Evolutionary conservation across 306 rosid species (phyloP).

Genomic region (Vigna radiata): DNA sequence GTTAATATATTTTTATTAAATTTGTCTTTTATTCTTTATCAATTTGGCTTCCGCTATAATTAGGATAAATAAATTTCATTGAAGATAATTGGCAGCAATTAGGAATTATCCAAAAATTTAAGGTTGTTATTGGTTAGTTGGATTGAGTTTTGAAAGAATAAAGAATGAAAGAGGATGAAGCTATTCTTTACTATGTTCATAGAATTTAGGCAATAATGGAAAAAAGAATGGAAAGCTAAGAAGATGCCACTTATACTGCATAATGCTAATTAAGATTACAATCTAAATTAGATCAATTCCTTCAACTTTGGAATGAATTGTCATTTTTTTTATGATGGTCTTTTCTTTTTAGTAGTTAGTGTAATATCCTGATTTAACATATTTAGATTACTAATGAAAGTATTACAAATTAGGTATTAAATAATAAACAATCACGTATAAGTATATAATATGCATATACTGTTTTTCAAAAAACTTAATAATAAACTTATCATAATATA

Average conservation of each 20-base stretch:
- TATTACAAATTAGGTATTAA: too few species aligned
- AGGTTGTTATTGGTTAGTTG: background rate
- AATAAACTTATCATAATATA: too few species aligned
- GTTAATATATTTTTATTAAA: background rate
- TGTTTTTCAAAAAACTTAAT: too few species aligned
- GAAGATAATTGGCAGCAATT: background rate
- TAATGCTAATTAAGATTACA: background rate
- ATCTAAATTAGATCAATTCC: background rate
- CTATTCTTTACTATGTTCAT: background rate
- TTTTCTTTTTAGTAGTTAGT: background rate
- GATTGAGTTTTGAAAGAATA: conserved; percentile 13
- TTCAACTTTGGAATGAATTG: background rate
- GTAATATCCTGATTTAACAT: too few species aligned
- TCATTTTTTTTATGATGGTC: background rate
- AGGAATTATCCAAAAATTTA: background rate
- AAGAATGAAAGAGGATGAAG: background rate
- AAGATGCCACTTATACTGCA: background rate
- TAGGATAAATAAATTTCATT: background rate
- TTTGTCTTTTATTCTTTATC: background rate
- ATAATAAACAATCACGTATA: too few species aligned
- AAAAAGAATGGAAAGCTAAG: background rate
- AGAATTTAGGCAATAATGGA: conserved; percentile 4
- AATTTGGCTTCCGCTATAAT: background rate
- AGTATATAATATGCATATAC: too few species aligned
- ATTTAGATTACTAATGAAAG: too few species aligned